Evolutionary conservation across 768 basidiomycete species (phyloP), one percentile per base, ranked within the genome.

Genomic region (Phanerochaete carnosa): DNA sequence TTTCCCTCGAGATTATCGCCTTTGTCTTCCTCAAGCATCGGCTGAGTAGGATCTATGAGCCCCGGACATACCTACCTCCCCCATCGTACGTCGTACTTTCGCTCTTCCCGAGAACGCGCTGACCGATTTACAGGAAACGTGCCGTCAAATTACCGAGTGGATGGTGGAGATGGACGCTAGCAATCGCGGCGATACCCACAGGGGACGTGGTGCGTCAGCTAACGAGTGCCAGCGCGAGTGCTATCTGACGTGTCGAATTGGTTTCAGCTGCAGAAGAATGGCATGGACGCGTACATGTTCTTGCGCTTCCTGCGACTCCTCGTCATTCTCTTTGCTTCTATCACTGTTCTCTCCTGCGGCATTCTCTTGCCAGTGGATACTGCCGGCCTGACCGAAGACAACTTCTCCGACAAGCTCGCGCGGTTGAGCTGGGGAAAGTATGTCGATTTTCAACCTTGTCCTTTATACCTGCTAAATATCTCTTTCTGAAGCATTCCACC

Each of bases 271-370:
- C 68, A 76, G 19, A 82, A 83, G 69, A 87, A 87, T 72, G 85
- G 85, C 0, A 75, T 87, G 56, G 89, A 90, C 71, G 86, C 88
- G 69, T 88, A 80, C 65, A 77, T 80, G 62, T 80, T 73, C 60
- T 67, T 74, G 25, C 65, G 73, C 39, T 77, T 88, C 49, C 72
- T 84, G 22, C 81, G 88, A 57, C 86, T 86, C 73, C 69, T 87
- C 62, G 82, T 83, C 68, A 82, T 89, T 60, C 72, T 82, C n/a
- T 82, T 89, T 62, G 69, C 79, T 62, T 81, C 87, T 8, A 87
- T 88, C 69, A 61, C 76, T 12, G 70, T 76, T 9, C 79, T 79
- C n/a, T 86, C 88, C 3, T 89, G 88, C 75, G 55, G 76, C n/a
- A 73, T 88, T 45, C 79, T 89, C 30, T 64, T 89, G 1, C 87